Conservation (phyloP, 805 yeast genomes). For the Metschnikowia matae region DNA sequence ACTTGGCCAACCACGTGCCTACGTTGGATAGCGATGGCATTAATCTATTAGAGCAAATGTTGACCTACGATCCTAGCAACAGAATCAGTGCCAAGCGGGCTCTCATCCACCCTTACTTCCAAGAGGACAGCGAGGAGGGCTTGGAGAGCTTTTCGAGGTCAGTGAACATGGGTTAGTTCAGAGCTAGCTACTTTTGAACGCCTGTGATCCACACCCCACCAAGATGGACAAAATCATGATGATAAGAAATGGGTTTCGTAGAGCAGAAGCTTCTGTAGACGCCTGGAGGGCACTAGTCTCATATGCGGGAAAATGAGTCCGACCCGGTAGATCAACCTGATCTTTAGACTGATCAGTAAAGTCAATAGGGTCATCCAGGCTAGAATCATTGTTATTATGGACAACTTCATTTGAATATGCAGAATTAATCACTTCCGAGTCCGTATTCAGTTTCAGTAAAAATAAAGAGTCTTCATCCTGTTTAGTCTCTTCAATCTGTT, state of each 20-base stretch:
- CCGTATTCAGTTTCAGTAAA: too few relatives aligned
- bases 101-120: constrained; percentile 80
- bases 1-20: constrained; percentile 69
- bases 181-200: neutral
- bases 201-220: neutral
- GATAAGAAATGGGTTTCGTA: neutral
- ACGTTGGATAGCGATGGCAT: constrained; percentile 78
- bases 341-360: too few relatives aligned
- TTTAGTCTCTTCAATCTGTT: too few relatives aligned
- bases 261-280: neutral
- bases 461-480: too few relatives aligned
- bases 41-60: constrained; percentile 71
- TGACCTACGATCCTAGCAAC: constrained; percentile 89
- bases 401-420: too few relatives aligned
- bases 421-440: too few relatives aligned
- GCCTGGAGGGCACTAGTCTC: neutral
- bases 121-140: constrained; percentile 41
- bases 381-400: too few relatives aligned
- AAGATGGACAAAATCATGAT: constrained; percentile 4
- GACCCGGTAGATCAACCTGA: too few relatives aligned
- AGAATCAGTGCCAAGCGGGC: constrained; percentile 95
- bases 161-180: constrained; percentile 34
- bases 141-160: constrained; percentile 34
- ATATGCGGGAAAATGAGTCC: too few relatives aligned
- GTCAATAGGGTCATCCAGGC: too few relatives aligned